phyloP scores from a whole-genome alignment of 495 filamentous ascomycete genomes.

The Talaromyces borbonicus region DNA sequence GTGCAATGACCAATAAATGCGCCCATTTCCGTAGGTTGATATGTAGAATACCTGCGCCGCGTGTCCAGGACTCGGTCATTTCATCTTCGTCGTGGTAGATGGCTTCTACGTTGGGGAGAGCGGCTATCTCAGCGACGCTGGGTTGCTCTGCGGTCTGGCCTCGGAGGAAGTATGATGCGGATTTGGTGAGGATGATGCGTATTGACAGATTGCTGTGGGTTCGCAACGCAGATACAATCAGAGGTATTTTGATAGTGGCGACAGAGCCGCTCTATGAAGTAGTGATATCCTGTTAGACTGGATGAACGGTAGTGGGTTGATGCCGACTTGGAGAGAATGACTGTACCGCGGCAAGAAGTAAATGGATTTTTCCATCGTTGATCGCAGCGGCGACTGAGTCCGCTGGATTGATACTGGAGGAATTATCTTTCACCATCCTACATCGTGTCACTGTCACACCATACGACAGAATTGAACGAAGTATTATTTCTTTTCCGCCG shows the following conservation, averaged over 20 bases:
- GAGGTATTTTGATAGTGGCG: conserved; percentile 70
- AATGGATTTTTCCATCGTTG: conserved; percentile 58
- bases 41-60: conserved; percentile 49
- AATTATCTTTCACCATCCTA: background rate
- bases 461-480: too few species aligned
- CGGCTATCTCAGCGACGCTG: conserved; percentile 34
- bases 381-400: conserved; percentile 5
- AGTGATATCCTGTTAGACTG: too few species aligned
- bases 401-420: background rate
- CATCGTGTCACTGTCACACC: conserved; percentile 1
- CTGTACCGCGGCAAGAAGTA: conserved; percentile 57
- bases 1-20: conserved; percentile 63
- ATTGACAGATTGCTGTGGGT: conserved; percentile 48
- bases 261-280: conserved; percentile 52
- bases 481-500: too few species aligned
- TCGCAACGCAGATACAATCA: conserved; percentile 48
- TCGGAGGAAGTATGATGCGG: conserved; percentile 53
- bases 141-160: conserved; percentile 58
- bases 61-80: conserved; percentile 59
- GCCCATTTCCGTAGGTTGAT: conserved; percentile 66
- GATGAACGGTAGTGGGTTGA: conserved; percentile 11
- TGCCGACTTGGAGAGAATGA: conserved; percentile 39
- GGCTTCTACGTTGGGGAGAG: conserved; percentile 46
- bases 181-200: conserved; percentile 56
- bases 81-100: conserved; percentile 61